Base-by-base conservation (phyloP, 177 flowering plant species). In the Vitis hybrid region DNA sequence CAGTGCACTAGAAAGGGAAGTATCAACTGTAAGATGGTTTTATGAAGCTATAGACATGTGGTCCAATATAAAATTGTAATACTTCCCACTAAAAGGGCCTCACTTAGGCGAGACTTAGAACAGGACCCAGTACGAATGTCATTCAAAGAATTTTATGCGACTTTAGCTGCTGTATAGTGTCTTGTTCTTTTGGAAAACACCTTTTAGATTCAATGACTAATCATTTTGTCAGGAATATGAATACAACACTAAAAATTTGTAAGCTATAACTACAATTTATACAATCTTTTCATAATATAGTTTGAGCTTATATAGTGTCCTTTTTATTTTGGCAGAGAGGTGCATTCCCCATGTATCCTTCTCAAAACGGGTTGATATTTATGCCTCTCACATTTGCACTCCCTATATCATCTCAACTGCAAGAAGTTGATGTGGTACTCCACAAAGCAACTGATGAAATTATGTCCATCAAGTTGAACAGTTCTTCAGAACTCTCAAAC, bases 391-490 rank as follows among this genome's bases (percentile, higher is more conserved):
- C 77, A 26, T 87, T 84, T 76, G 85, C 87, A 61, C 78, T 89
- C 14, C 87, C 93, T 63, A 69, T 92, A 53, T 75, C 82, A 77
- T 71, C 81, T 70, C 98, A 94, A 77, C 64, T 94, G 62, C 75
- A 80, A 74, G 79, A 83, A 62, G 85, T 86, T 71, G 97, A 94
- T 70, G 72, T 83, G 2, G 70, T 94, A 80, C 89, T 94, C 67
- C 98, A 94, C 65, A 94, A 92, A 82, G 98, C 94, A 66, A 94
- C 97, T 12, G 98, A 94, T 81, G 97, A 94, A 68, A 90, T 94
- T 69, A 14, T 83, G 48, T 79, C 85, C 45, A 59, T 94, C 72
- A 87, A 86, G 10, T 69, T 86, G 75, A 74, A 66, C 51, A 72
- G 62, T 62, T 76, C 80, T 63, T 72, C 76, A 52, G 77, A 75